Evolutionary conservation across 139 green algal species (phyloP), one percentile per base, ranked within the genome.

Genomic region (Mychonastes homosphaera): DNA sequence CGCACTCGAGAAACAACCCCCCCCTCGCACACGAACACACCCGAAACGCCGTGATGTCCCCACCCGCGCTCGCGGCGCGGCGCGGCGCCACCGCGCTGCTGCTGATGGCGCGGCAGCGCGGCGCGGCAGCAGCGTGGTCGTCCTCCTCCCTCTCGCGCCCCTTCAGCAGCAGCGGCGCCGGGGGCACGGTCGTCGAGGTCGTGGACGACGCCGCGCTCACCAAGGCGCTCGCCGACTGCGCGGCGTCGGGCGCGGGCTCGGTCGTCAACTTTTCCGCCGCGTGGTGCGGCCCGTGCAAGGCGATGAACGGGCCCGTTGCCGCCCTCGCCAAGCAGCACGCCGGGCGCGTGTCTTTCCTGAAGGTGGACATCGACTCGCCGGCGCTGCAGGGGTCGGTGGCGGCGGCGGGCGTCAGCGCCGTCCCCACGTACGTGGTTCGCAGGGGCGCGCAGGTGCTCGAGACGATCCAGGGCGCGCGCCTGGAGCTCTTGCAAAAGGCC

Each of bases 361-460:
- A 84, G 55, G 55, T 90, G 1, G 82, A 90, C 58, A 90, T 90
- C 15, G 82, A 90, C 45, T 64, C 79, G 13, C 6, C 44, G 12
- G 55, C 28, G 1, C 18, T 82, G 29, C 21, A 44, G 7, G 15
- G 24, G 1, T 65, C 70, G 27, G 76, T 84, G n/a, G 43, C 45
- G 7, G 70, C 74, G 21, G 55, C 74, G 38, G 65, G 58, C 51
- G 67, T 86, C n/a, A 68, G 76, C 0, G 69, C 66, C 5, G 76
- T 86, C 55, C 78, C 78, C 23, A 85, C 76, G 0, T 85, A 85
- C 62, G 58, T 71, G 8, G 40, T 74, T 2, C 68, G 73, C 46
- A 62, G 69, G 18, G 63, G 50, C 18, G 47, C 49, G 0, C 56
- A 68, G 34, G 56, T 58, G 1, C 38, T 83, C 3, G 66, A 73